These are phyloP conservation scores for Senna siamea DNA, from an alignment of 306 rosid species.

Conservation along the genomic window DNA sequence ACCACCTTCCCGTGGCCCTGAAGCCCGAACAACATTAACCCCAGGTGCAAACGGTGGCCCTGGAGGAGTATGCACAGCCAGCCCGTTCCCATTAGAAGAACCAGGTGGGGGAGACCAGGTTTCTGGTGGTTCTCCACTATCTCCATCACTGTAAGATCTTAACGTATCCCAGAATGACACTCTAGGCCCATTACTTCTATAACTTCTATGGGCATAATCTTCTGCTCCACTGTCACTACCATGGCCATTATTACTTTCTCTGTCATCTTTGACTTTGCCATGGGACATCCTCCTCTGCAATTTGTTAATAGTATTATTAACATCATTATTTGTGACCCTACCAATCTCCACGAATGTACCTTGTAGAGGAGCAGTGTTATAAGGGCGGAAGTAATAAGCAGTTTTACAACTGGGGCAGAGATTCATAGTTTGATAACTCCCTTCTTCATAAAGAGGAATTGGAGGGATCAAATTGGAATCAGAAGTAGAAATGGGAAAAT, in stretches of 20 bases:
- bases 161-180: constrained; percentile 65
- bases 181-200: constrained; percentile 49
- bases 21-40: constrained; percentile 66
- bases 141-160: constrained; percentile 48
- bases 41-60: constrained; percentile 92
- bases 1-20: constrained; percentile 53
- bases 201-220: constrained; percentile 35
- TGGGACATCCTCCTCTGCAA: constrained; percentile 43
- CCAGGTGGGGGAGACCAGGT: constrained; percentile 67
- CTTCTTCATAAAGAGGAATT: constrained; percentile 28
- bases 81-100: constrained; percentile 56
- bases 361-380: constrained; percentile 69
- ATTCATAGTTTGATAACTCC: constrained; percentile 68
- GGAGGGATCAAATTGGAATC: constrained; percentile 42
- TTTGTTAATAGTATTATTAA: constrained; percentile 28
- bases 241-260: constrained; percentile 32
- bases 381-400: constrained; percentile 81
- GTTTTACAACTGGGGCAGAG: constrained; percentile 88
- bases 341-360: constrained; percentile 93
- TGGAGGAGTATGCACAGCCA: constrained; percentile 91
- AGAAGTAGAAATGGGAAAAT: constrained; percentile 41
- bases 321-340: constrained; percentile 47
- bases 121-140: constrained; percentile 73
- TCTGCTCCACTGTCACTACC: constrained; percentile 37
- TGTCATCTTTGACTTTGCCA: constrained; percentile 43